Conservation (phyloP, 2,329 filamentous ascomycete species). For the Daldinia sp. region DNA sequence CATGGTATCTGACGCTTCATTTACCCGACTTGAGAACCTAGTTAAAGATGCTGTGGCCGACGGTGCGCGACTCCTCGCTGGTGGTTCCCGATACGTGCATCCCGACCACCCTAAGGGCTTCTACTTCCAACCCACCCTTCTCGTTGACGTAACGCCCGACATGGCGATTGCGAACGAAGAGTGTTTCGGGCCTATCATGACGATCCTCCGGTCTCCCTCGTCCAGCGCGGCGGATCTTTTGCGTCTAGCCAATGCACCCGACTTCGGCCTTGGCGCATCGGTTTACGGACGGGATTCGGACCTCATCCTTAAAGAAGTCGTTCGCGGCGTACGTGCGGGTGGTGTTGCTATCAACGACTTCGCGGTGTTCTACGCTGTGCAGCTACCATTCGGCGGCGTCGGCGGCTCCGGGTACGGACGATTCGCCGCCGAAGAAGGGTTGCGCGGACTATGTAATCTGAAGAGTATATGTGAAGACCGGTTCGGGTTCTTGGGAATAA, state of each 20-base stretch:
- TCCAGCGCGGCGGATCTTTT: conserved; percentile 71
- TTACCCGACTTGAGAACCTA: conserved; percentile 77
- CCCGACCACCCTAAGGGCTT: conserved; percentile 79
- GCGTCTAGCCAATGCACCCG: conserved; percentile 80
- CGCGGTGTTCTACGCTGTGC: conserved; percentile 89
- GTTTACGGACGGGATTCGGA: conserved; percentile 79
- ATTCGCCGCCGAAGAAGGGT: conserved; percentile 89
- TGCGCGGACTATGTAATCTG: conserved; percentile 83
- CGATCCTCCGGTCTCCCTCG: conserved; percentile 78
- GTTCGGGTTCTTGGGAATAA: conserved; percentile 64
- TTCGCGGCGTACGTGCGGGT: conserved; percentile 76
- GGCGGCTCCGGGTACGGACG: conserved; percentile 89
- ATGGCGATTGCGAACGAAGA: conserved; percentile 93
- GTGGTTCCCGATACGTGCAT: conserved; percentile 77
- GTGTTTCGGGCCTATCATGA: conserved; percentile 91
- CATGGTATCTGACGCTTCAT: conserved; percentile 82
- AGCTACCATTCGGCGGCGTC: conserved; percentile 93
- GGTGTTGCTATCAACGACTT: conserved; percentile 98
- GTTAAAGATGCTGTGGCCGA: conserved; percentile 78
- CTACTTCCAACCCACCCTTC: conserved; percentile 91
- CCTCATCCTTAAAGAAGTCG: conserved; percentile 68
- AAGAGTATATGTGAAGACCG: conserved; percentile 88
- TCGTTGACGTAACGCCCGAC: conserved; percentile 83
- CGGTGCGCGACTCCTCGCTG: conserved; percentile 83
- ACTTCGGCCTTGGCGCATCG: conserved; percentile 86